Evolutionary conservation across 306 rosid species (phyloP), one percentile per base, ranked within the genome.

Genomic region (Amphicarpaea edgeworthii): DNA sequence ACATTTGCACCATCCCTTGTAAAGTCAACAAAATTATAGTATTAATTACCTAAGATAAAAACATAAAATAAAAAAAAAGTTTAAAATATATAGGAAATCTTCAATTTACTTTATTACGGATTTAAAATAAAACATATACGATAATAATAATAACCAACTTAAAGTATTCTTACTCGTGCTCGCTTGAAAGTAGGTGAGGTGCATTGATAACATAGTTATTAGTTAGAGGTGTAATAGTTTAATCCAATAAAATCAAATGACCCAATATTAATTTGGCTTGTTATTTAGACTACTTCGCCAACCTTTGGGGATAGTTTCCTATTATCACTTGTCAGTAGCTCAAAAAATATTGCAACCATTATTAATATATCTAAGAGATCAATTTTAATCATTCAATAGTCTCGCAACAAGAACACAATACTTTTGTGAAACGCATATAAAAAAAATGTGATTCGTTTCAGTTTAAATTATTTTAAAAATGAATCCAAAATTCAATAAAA

Each of bases 261-360:
- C 6, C 37, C 6, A 30, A 4, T 0, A 91, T 6, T 14, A 57
- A 26, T 5, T 8, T 50, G 0, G 79, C 65, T 78, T 91, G 67
- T 3, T 74, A 12, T 47, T 67, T 5, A 0, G 87, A 58, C 50
- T 87, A 89, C 20, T 67, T 72, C 1, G 92, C 94, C 20, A 91
- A 67, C 79, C 92, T 34, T 3, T 54, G 34, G 6, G 95, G 97
- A 79, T 91, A 91, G 0, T 88, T 82, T 6, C 93, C 95, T 11
- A 53, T 54, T 12, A 82, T 77, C 8, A 91, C 4, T 8, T 12
- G 83, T 77, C 8, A 91, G 6, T 8, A 93, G 93, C 20, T 70
- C 87, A 83, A 89, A 67, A 49, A 50, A 89, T 91, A n/a, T 87
- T 89, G 26, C 8, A 74, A 28, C 5, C 32, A 4, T 26, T 26